Evolutionary conservation across 768 basidiomycete species (phyloP), one percentile per base, ranked within the genome.

Genomic region (Cystobasidium tubakii): DNA sequence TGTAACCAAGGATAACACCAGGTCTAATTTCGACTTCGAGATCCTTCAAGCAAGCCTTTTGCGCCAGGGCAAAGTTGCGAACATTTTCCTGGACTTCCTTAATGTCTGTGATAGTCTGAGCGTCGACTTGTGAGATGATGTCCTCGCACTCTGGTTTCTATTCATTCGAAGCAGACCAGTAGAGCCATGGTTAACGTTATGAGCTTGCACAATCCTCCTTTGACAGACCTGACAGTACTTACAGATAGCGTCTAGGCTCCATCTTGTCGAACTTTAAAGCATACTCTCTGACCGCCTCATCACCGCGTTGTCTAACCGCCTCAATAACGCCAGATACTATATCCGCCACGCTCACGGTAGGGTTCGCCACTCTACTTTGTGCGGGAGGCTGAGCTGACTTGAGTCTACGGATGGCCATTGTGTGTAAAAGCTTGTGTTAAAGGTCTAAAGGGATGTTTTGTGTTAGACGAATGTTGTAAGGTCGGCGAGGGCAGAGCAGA

Each of bases 41-140:
- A 67, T 76, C 76, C 62, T 57, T 71, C 43, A 76, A 29, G 53
- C 74, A 74, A 2, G 31, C 69, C 62, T 69, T 69, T 29, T 76
- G 76, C 2, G 73, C 69, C 31, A 71, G 66, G 9, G 76, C 76
- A 65, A 76, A 76, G 10, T 29, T 46, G 15, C 76, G 39, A 29
- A 76, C 76, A 34, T 76, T 76, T 17, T 57, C 39, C 36, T 76
- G 76, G 17, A 76, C 76, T 36, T 62, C 29, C 44, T 76, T 74
- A 44, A 76, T 76, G 62, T 76, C 74, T 23, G 31, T 2, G 46
- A 76, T 21, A 1, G 74, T 76, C 29, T 76, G 76, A 57, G 62
- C n/a, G 25, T 66, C 66, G 0, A 76, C 76, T 1, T 64, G 66
- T 9, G 66, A 19, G 27, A 76, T 76, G 50, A 74, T 70, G 17